Evolutionary conservation across 176 grass and related monocot genomes (phyloP), one percentile per base, ranked within the genome.

Genomic region (Aegilops longissima): DNA sequence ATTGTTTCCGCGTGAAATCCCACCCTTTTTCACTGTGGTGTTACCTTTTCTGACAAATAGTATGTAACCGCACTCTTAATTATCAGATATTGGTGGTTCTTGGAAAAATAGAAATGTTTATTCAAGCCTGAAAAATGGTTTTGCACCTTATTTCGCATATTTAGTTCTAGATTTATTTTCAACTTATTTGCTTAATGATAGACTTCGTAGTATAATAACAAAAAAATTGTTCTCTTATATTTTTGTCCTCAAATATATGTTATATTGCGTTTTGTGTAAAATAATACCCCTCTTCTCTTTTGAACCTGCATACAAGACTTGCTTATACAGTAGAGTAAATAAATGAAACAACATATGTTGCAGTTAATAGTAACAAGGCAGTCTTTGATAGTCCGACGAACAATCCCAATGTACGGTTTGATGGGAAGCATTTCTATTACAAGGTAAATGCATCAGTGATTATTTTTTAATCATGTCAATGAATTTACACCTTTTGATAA

Each of bases 331-430:
- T 83, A 36, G 83, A 95, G 73, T 75, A 97, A 64, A 90, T 95
- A 85, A 91, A 91, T 78, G 85, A 97, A 80, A 71, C 76, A 70
- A 93, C 39, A 40, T 40, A 8, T 39, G 38, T 38, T 38, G 36
- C 36, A 7, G 36, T 97, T 89, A 25, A 63, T 79, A 86, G 76
- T 29, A 95, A 93, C 80, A 94, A 88, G 82, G 87, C 73, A 17
- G 84, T 92, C 31, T 95, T 90, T 77, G 85, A 97, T 47, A 93
- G 93, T 33, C 58, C 90, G 72, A 91, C 66, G 18, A 93, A 95
- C 65, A 95, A 97, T 66, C 80, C 70, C 40, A 93, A 95, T 84
- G 89, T 92, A 56, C 6, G 77, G 3, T 93, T 94, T 83, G 87
- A 92, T 61, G 93, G 93, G 75, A 91, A 73, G 29, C 71, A 39